Conservation (phyloP, 495 filamentous ascomycete species). For the Daldinia concentrica region DNA sequence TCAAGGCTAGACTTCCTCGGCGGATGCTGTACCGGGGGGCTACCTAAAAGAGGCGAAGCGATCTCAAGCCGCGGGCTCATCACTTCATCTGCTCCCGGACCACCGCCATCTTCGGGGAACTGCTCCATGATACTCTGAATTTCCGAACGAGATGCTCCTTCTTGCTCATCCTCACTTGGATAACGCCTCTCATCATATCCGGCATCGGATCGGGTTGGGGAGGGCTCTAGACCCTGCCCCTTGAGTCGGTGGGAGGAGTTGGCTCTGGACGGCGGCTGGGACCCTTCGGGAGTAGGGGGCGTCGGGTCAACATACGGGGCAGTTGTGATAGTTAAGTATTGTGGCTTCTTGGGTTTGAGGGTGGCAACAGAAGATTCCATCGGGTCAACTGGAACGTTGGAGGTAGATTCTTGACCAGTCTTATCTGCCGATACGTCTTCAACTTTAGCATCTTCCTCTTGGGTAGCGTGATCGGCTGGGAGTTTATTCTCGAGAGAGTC, state of each 20-base stretch:
- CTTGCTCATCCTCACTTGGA: constrained; percentile 64
- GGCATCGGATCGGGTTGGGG: constrained; percentile 67
- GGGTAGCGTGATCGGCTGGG: neutral
- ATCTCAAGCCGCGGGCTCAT: constrained; percentile 83
- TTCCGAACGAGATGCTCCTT: constrained; percentile 79
- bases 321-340: constrained; percentile 54
- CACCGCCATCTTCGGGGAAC: constrained; percentile 73
- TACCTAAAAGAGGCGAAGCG: constrained; percentile 72
- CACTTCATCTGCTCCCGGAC: constrained; percentile 74
- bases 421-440: constrained; percentile 11
- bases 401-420: constrained; percentile 1
- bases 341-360: constrained; percentile 57
- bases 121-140: constrained; percentile 97
- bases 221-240: constrained; percentile 53
- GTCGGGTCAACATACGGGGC: constrained; percentile 69
- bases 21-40: constrained; percentile 70
- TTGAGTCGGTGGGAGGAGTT: constrained; percentile 53
- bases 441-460: constrained; percentile 7
- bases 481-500: constrained; percentile 21
- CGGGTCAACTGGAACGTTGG: constrained; percentile 45
- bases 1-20: constrained; percentile 87
- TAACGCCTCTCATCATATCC: constrained; percentile 63
- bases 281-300: constrained; percentile 64
- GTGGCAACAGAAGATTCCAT: constrained; percentile 65
- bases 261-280: constrained; percentile 60